Evolutionary conservation across 1,284 basidiomycete species (phyloP).

Genomic region (Gymnopus androsaceus): DNA sequence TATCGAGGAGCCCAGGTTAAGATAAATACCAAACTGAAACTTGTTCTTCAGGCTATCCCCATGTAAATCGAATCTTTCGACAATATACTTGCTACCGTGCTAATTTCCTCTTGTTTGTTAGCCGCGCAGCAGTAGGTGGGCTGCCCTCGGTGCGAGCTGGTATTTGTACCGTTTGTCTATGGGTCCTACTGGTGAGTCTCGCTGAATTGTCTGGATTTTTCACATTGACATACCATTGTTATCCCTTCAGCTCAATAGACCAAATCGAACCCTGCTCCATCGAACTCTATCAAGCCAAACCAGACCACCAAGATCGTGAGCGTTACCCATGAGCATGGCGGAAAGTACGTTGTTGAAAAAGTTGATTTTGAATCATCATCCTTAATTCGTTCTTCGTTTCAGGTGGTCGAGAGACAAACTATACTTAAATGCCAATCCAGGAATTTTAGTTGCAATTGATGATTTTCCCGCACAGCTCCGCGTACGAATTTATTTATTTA

Average conservation of each 20-base stretch:
- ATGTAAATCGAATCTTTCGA: conserved; percentile 19
- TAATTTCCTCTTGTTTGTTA: conserved; percentile 8
- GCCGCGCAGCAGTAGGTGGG: conserved; percentile 23
- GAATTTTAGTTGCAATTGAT: conserved; percentile 7
- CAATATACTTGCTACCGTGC: background rate
- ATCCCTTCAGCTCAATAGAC: conserved; percentile 29
- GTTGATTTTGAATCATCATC: background rate
- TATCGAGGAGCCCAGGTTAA: conserved; percentile 19
- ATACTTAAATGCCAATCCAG: conserved; percentile 6
- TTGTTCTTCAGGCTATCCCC: conserved; percentile 22
- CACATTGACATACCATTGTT: conserved; percentile 7
- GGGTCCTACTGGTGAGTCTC: conserved; percentile 28
- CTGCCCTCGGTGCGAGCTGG: conserved; percentile 24
- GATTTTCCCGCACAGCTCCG: conserved; percentile 16
- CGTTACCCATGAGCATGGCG: conserved; percentile 22
- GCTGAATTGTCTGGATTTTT: conserved; percentile 4
- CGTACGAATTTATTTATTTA: conserved; percentile 23
- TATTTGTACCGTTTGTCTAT: conserved; percentile 26
- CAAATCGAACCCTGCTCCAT: conserved; percentile 25
- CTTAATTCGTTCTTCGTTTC: background rate
- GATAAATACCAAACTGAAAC: background rate
- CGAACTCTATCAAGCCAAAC: conserved; percentile 26
- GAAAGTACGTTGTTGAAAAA: conserved; percentile 17
- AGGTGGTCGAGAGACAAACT: conserved; percentile 22
- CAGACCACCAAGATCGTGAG: conserved; percentile 27